phyloP scores from a whole-genome alignment of 352 stramenopile genomes.

The Pythium periplocum region DNA sequence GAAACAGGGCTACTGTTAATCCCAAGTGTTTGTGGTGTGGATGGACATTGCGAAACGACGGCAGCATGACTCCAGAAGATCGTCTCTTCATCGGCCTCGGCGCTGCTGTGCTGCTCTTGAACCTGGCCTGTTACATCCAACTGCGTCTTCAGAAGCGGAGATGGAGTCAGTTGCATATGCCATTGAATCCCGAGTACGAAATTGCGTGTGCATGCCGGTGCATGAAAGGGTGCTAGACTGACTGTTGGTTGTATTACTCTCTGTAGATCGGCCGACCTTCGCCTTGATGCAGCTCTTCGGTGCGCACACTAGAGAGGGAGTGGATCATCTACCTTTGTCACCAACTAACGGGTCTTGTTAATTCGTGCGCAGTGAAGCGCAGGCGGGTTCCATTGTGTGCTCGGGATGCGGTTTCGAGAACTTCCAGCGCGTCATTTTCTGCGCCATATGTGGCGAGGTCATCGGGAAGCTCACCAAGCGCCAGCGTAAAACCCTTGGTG shows the following conservation, averaged over 20 bases:
- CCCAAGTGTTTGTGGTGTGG: not conserved
- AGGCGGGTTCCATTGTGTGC: conserved; percentile 2
- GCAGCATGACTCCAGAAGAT: conserved; percentile 14
- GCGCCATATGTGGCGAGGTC: conserved; percentile 19
- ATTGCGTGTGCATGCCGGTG: not conserved
- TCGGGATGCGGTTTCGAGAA: conserved; percentile 6
- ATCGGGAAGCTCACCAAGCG: not conserved
- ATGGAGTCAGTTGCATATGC: conserved; percentile 19
- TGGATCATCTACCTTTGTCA: too few relatives aligned
- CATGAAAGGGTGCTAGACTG: not conserved
- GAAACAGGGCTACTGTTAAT: not conserved
- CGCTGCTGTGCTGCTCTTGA: conserved; percentile 12
- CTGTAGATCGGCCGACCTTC: not conserved
- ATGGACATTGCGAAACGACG: not conserved
- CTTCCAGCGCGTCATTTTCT: conserved; percentile 3
- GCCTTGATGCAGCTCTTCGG: conserved; percentile 1
- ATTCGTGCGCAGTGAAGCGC: not conserved
- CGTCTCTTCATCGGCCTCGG: conserved; percentile 11
- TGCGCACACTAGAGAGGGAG: too few relatives aligned
- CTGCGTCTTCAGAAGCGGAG: conserved; percentile 17
- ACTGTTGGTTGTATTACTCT: not conserved
- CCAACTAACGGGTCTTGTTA: too few relatives aligned
- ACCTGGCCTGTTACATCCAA: conserved; percentile 14
- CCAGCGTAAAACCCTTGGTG: not conserved
- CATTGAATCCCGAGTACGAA: conserved; percentile 17